Evolutionary conservation across 2,329 filamentous ascomycete species (phyloP).

Genomic region (Monosporascus sp.): DNA sequence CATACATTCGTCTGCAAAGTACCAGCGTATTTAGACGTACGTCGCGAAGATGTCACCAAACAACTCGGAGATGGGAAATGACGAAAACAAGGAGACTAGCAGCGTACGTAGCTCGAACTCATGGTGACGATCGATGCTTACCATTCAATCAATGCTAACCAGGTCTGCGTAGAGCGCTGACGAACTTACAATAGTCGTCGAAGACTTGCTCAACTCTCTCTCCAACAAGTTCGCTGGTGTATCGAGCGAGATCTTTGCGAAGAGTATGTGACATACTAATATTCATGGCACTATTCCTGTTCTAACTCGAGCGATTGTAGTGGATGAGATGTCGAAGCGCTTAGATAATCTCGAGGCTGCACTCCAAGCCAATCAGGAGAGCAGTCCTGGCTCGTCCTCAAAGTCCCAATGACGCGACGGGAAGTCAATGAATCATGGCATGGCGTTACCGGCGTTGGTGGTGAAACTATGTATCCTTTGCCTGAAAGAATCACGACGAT

Average conservation of each 20-base stretch:
- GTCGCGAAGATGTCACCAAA: conserved; percentile 21
- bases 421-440: conserved; percentile 4
- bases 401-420: conserved; percentile 27
- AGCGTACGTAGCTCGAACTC: conserved; percentile 8
- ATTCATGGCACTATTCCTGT: background rate
- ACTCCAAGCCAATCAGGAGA: conserved; percentile 53
- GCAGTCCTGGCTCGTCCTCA: conserved; percentile 29
- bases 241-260: conserved; percentile 81
- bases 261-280: conserved; percentile 52
- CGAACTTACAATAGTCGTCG: conserved; percentile 73
- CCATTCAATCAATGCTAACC: background rate
- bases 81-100: conserved; percentile 9
- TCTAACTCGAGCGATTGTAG: conserved; percentile 38
- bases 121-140: background rate
- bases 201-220: conserved; percentile 79
- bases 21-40: background rate
- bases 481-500: conserved; percentile 4
- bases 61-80: conserved; percentile 10
- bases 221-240: conserved; percentile 81
- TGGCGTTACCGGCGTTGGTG: conserved; percentile 16
- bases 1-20: background rate
- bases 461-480: conserved; percentile 1
- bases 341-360: conserved; percentile 78
- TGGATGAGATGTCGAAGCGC: conserved; percentile 90
- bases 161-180: conserved; percentile 32